Evolutionary conservation across 2,329 filamentous ascomycete genomes (phyloP).

Genomic region (Ceratocystis ficicola): DNA sequence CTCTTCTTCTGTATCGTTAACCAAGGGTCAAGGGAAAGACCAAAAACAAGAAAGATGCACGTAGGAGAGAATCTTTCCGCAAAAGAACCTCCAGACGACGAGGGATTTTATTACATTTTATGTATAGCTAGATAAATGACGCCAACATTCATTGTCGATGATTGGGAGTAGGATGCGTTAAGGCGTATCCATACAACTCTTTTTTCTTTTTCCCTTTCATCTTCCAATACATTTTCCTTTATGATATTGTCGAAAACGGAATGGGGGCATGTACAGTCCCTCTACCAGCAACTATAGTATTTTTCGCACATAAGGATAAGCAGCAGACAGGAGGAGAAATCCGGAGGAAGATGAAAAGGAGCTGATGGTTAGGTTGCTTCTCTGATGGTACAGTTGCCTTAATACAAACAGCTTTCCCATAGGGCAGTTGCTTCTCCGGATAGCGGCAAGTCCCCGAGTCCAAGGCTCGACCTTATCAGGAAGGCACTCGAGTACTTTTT

Average conservation of each 20-base stretch:
- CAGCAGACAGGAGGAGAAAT: not conserved
- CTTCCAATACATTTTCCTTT: not conserved
- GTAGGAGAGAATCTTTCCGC: not conserved
- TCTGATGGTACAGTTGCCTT: not conserved
- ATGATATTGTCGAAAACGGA: not conserved
- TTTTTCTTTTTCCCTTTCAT: not conserved
- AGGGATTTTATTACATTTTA: slow-evolving; percentile 4
- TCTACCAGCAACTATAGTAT: not conserved
- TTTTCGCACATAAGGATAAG: not conserved
- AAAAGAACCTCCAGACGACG: not conserved
- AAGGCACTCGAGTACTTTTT: slow-evolving; percentile 1
- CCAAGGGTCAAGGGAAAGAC: not conserved
- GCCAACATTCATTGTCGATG: not conserved
- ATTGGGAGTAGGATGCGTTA: not conserved
- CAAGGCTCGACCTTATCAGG: not conserved
- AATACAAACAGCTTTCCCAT: not conserved
- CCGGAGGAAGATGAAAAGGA: not conserved
- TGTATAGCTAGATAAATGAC: not conserved
- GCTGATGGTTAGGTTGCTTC: not conserved
- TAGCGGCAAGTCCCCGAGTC: slow-evolving; percentile 8
- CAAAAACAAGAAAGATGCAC: not conserved
- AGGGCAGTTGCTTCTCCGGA: slow-evolving; percentile 7
- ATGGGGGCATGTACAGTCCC: not conserved
- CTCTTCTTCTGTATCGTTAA: not conserved
- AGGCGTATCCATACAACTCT: not conserved